Percentiles rank a stretch among this genome's conserved stretches.
Evolutionary conservation across 768 basidiomycete genomes (phyloP).

Genomic region (Lyophyllum atratum): DNA sequence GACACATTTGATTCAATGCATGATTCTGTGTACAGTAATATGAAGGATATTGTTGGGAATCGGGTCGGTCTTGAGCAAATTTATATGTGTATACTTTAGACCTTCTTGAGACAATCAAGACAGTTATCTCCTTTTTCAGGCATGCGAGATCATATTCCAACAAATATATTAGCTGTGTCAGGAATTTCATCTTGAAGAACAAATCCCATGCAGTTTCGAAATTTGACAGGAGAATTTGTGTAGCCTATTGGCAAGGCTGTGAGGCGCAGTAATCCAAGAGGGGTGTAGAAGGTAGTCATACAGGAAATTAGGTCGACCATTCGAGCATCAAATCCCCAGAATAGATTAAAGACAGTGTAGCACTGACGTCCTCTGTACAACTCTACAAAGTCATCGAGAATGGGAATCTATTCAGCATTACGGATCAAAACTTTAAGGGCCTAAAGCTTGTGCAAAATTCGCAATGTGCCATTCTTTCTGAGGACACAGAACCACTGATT

Average conservation of each 20-base stretch:
- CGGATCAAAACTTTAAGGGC: neutral
- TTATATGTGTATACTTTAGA: too few species aligned
- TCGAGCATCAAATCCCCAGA: neutral
- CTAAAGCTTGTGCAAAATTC: neutral
- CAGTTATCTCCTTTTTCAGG: too few species aligned
- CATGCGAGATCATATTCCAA: too few species aligned
- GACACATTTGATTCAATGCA: constrained; percentile 12
- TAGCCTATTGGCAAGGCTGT: constrained; percentile 40
- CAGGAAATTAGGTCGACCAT: constrained; percentile 9
- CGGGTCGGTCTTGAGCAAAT: too few species aligned
- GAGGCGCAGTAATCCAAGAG: constrained; percentile 28
- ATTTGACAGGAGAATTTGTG: constrained; percentile 29
- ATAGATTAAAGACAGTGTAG: neutral
- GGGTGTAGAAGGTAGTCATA: constrained; percentile 42
- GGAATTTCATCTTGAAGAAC: constrained; percentile 32
- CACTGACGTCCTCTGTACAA: neutral
- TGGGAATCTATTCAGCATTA: neutral
- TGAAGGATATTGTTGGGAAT: too few species aligned
- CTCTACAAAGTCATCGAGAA: neutral
- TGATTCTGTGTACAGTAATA: constrained; percentile 28
- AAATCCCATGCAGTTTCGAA: constrained; percentile 22
- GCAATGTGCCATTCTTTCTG: neutral
- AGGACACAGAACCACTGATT: neutral
- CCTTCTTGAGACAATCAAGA: too few species aligned
- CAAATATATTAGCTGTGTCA: constrained; percentile 24